phyloP scores from a whole-genome alignment of 208 protist genomes.

The Crithidia brevicula region DNA sequence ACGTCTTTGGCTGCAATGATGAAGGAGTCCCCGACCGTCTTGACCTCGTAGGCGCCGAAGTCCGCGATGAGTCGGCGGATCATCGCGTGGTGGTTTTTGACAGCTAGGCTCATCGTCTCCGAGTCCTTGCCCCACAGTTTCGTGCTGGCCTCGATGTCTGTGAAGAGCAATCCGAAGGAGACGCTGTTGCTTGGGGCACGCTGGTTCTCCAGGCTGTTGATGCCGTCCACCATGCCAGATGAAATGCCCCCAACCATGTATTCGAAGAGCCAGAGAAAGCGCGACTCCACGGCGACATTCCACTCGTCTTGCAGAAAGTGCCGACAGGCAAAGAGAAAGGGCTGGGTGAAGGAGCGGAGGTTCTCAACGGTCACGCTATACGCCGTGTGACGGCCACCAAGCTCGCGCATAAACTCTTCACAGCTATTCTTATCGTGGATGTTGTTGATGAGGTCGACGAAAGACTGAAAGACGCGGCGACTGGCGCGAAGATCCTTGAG shows the following conservation, averaged over 20 bases:
- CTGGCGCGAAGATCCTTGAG: conserved; percentile 60
- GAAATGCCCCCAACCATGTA: conserved; percentile 56
- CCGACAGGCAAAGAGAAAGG: conserved; percentile 73
- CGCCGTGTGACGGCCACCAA: conserved; percentile 55
- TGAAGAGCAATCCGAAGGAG: conserved; percentile 75
- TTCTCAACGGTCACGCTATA: conserved; percentile 62
- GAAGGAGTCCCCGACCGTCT: conserved; percentile 84
- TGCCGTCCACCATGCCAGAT: conserved; percentile 49
- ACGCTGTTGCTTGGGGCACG: conserved; percentile 44
- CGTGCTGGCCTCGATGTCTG: conserved; percentile 82
- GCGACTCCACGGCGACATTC: conserved; percentile 67
- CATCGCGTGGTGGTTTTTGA: conserved; percentile 73
- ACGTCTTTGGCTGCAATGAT: conserved; percentile 80
- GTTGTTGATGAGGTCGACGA: conserved; percentile 47
- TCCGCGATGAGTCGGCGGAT: conserved; percentile 69
- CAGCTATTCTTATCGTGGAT: conserved; percentile 44
- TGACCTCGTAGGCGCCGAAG: conserved; percentile 83
- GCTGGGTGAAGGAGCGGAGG: conserved; percentile 54
- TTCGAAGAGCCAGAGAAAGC: conserved; percentile 58
- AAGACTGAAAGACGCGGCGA: conserved; percentile 56
- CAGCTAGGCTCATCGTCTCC: conserved; percentile 56
- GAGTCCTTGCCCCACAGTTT: conserved; percentile 76
- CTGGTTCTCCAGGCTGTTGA: conserved; percentile 48
- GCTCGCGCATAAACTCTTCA: conserved; percentile 60
- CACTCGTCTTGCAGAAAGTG: conserved; percentile 77